Conservation (phyloP, 805 yeast species). For the Saturnispora gosingensis region DNA sequence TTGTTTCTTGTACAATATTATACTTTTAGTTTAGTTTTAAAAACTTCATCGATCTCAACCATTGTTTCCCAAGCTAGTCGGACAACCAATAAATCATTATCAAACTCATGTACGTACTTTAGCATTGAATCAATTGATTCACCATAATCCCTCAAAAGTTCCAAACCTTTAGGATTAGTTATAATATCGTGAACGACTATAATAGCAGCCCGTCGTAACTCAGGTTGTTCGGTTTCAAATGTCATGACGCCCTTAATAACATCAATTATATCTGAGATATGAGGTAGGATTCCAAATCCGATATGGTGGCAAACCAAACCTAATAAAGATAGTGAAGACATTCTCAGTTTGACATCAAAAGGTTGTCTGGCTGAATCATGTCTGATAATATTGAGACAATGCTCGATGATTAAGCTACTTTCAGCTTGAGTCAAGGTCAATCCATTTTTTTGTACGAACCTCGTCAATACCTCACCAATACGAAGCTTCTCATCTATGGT, state of each 20-base stretch:
- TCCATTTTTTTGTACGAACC: slow-evolving; percentile 43
- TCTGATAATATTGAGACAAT: neutral
- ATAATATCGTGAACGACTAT: slow-evolving; percentile 57
- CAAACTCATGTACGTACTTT: slow-evolving; percentile 37
- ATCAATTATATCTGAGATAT: slow-evolving; percentile 54
- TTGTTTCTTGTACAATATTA: neutral
- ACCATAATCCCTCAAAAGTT: slow-evolving; percentile 43
- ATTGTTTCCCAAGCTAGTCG: slow-evolving; percentile 44
- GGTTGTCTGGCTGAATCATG: neutral
- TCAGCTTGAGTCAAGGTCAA: slow-evolving; percentile 36
- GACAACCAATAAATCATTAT: slow-evolving; percentile 47
- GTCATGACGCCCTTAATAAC: slow-evolving; percentile 68
- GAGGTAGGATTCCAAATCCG: slow-evolving; percentile 38
- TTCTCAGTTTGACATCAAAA: slow-evolving; percentile 53
- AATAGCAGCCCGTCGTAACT: slow-evolving; percentile 65
- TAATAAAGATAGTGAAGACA: slow-evolving; percentile 83
- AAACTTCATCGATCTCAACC: slow-evolving; percentile 21
- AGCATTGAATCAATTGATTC: slow-evolving; percentile 33
- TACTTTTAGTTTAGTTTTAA: slow-evolving; percentile 11
- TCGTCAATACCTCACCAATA: slow-evolving; percentile 71
- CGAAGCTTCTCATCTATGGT: slow-evolving; percentile 59
- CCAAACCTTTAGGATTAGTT: slow-evolving; percentile 31
- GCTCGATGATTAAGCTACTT: slow-evolving; percentile 33
- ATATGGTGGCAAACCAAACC: slow-evolving; percentile 51
- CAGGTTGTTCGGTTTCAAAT: slow-evolving; percentile 38